phyloP scores from a whole-genome alignment of 257 asterid genomes.

The Scutellaria barbata region DNA sequence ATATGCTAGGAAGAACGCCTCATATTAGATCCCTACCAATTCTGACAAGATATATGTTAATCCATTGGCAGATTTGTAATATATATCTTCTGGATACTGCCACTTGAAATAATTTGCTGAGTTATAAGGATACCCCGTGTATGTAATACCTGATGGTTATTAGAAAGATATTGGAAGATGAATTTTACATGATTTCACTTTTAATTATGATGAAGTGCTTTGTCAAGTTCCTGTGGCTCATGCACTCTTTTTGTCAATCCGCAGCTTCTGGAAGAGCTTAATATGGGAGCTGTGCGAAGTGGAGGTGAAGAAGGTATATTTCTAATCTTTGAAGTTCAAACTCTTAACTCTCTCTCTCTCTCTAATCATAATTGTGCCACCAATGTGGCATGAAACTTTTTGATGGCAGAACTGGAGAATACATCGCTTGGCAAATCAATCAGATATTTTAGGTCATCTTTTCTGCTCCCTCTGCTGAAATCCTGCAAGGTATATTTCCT shows the following conservation, averaged over 20 bases:
- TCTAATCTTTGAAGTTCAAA: conserved; percentile 22
- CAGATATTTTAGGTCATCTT: conserved; percentile 72
- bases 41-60: background rate
- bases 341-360: conserved; percentile 11
- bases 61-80: background rate
- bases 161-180: too few relatives aligned
- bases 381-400: conserved; percentile 24
- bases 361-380: conserved; percentile 11
- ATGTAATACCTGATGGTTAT: background rate
- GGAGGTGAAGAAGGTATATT: conserved; percentile 60
- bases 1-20: background rate
- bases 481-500: conserved; percentile 81
- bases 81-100: conserved; percentile 9
- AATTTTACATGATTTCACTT: background rate
- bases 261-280: conserved; percentile 90
- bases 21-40: background rate
- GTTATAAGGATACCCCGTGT: background rate
- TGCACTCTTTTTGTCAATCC: conserved; percentile 21
- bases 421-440: conserved; percentile 76
- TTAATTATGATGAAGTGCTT: background rate
- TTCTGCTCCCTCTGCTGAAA: conserved; percentile 83
- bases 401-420: conserved; percentile 68
- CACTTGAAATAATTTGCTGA: conserved; percentile 1
- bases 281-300: conserved; percentile 58
- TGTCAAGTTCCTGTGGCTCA: conserved; percentile 19